Conservation (phyloP, 2,329 filamentous ascomycete species). For the Aspergillus chevalieri region DNA sequence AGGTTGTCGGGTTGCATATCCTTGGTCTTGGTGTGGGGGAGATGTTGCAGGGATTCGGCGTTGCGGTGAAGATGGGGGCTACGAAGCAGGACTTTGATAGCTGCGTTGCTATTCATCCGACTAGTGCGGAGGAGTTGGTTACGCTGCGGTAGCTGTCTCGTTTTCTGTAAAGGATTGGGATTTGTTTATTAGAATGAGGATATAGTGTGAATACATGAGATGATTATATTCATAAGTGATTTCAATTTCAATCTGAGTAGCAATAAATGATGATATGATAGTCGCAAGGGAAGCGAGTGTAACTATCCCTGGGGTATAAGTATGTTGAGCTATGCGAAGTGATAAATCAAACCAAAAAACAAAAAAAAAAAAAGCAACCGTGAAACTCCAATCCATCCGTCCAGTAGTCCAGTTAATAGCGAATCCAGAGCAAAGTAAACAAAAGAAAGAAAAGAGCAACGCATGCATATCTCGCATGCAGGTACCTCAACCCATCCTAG, state of each 20-base stretch:
- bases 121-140: conserved; percentile 69
- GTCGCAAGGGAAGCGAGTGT: no score
- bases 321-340: not conserved
- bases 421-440: not conserved
- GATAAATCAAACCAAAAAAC: not conserved
- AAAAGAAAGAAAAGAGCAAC: not conserved
- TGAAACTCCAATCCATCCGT: not conserved
- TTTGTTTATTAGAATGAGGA: not conserved
- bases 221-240: no score
- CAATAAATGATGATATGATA: no score
- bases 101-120: conserved; percentile 71
- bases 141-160: conserved; percentile 31
- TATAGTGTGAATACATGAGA: not conserved
- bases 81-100: conserved; percentile 71
- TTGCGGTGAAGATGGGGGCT: conserved; percentile 73
- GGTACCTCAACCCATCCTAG: not conserved
- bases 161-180: not conserved
- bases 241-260: no score
- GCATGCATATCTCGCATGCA: not conserved
- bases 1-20: conserved; percentile 47
- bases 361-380: not conserved
- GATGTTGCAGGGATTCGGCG: conserved; percentile 71
- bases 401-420: not conserved
- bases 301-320: no score
- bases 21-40: conserved; percentile 47